Conservation (phyloP, 306 rosid genomes). For the Inga leiocalycina region DNA sequence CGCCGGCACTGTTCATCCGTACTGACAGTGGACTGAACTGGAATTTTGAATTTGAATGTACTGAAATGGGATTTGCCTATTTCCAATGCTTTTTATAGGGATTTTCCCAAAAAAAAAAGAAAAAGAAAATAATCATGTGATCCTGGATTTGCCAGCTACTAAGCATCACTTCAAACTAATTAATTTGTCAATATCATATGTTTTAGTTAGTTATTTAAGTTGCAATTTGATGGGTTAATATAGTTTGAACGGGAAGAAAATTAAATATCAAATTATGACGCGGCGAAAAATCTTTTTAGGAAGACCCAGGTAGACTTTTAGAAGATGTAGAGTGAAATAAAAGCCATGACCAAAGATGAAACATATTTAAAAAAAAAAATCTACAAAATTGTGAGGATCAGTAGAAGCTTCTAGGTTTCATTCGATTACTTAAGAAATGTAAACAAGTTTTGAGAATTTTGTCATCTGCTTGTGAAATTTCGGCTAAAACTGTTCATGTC, state of each 20-base stretch:
- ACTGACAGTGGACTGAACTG: too few species aligned
- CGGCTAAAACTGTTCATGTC: not conserved
- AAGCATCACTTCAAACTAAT: slow-evolving; percentile 15
- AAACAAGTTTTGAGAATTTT: not conserved
- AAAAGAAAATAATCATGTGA: slow-evolving; percentile 19
- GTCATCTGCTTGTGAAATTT: not conserved
- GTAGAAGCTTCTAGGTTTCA: not conserved
- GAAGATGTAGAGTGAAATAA: not conserved
- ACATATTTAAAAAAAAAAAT: not conserved
- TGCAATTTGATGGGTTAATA: not conserved
- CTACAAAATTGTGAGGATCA: too few species aligned
- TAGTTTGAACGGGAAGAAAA: not conserved
- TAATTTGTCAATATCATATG: not conserved
- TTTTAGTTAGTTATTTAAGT: not conserved
- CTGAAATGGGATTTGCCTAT: too few species aligned
- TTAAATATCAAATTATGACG: not conserved
- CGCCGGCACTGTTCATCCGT: too few species aligned
- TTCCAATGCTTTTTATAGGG: too few species aligned
- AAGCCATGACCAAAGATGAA: not conserved
- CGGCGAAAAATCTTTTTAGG: not conserved
- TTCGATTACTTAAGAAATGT: not conserved
- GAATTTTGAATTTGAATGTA: too few species aligned
- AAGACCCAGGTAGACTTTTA: not conserved
- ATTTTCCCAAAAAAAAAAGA: not conserved
- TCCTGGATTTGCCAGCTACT: slow-evolving; percentile 35